Base-by-base conservation (phyloP, 2,329 filamentous ascomycete species). In the Arachnomyces sp. region DNA sequence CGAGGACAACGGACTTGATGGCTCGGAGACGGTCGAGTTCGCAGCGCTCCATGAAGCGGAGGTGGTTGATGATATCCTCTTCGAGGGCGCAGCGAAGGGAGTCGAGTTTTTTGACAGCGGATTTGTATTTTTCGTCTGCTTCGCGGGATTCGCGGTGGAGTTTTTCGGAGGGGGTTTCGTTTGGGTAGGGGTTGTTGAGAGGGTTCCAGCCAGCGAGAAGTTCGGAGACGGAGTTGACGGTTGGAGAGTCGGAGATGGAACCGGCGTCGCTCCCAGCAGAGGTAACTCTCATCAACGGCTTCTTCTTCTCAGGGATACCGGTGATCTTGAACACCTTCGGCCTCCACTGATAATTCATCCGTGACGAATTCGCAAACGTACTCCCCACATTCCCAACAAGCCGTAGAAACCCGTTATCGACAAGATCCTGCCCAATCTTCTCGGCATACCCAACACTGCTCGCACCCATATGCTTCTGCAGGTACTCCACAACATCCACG, bases 271-370 rank as follows among this genome's bases (percentile, higher is more conserved):
- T 72, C 36, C 60, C 64, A 36, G 78, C 66, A 2, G 88, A 92
- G 44, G 87, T 84, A 5, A 85, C 83, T 44, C 89, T 79, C 49
- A 76, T 74, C 36, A 90, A 59, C 1, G 78, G 61, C 43, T 75
- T 72, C 70, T 89, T 93, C 74, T 87, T 94, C 61, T 95, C 90
- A 0, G 86, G 88, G 39, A 94, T 72, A 15, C 89, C 90, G 17
- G 87, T 81, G 42, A 92, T 62, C 57, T 93, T 81, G 67, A 96
- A 98, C 4, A 85, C 82, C 67, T 87, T 93, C 6, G 89, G 79
- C 40, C 87, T 82, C 92, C 92, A 98, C 63, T 98, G 92, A 62
- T 98, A 98, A 60, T 85, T 90, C 79, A 96, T 84, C 65, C 84
- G 87, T 49, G 89, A 94, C 71, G 89, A 96, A 67, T 98, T 98